A percentile compares a stretch with the other conserved stretches of the same genome.
Evolutionary conservation across 768 basidiomycete species (phyloP).

Genomic region (Xerocomellus dryophilus): DNA sequence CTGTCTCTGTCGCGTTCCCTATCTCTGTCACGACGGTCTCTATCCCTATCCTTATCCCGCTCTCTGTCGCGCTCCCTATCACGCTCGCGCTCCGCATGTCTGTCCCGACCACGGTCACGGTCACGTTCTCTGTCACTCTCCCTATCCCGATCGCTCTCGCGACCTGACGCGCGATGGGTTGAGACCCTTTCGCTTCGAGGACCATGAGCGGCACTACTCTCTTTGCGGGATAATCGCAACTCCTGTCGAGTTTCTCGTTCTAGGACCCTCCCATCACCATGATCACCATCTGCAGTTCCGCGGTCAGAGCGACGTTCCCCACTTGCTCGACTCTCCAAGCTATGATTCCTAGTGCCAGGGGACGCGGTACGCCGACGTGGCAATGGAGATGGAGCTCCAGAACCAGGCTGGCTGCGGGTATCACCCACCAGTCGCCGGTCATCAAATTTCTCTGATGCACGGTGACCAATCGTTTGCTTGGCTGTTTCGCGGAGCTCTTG

Average conservation of each 20-base stretch:
- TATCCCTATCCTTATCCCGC: slow-evolving; percentile 40
- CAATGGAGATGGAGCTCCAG: slow-evolving; percentile 49
- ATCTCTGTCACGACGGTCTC: slow-evolving; percentile 39
- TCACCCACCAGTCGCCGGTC: slow-evolving; percentile 38
- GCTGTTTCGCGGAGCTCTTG: slow-evolving; percentile 81
- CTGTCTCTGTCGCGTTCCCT: slow-evolving; percentile 51
- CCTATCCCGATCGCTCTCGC: slow-evolving; percentile 38
- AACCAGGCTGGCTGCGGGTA: slow-evolving; percentile 47
- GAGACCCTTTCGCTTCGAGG: slow-evolving; percentile 47
- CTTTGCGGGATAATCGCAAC: slow-evolving; percentile 38
- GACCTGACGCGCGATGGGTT: slow-evolving; percentile 38
- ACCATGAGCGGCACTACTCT: slow-evolving; percentile 52
- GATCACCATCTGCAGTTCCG: slow-evolving; percentile 42
- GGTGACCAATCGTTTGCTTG: slow-evolving; percentile 54
- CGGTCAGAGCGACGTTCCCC: slow-evolving; percentile 62
- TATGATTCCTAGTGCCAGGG: slow-evolving; percentile 64
- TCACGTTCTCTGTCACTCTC: slow-evolving; percentile 49
- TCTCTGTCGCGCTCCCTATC: slow-evolving; percentile 42
- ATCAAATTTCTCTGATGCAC: slow-evolving; percentile 38
- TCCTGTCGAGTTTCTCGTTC: slow-evolving; percentile 54
- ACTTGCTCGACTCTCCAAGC: slow-evolving; percentile 70
- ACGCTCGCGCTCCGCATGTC: slow-evolving; percentile 46
- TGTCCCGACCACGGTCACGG: slow-evolving; percentile 45
- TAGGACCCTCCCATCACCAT: slow-evolving; percentile 47
- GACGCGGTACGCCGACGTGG: slow-evolving; percentile 63